phyloP scores from a whole-genome alignment of 148 eudicot genomes.

The Rhododendron griersonianum region DNA sequence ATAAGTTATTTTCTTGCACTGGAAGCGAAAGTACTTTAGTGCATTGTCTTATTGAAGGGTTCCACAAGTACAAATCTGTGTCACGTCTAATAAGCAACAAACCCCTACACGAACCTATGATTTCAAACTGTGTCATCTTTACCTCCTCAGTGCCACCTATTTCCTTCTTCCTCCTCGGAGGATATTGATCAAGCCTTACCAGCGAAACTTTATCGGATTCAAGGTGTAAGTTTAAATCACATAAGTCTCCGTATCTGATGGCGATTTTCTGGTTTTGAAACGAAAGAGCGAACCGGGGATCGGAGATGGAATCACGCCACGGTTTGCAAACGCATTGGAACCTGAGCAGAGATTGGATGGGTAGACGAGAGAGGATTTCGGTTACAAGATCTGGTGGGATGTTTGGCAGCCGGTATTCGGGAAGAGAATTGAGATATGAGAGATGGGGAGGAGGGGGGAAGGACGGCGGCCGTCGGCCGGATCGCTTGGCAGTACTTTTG shows the following conservation, averaged over 20 bases:
- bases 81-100: not conserved
- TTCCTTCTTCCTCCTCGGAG: too few relatives aligned
- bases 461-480: not conserved
- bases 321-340: not conserved
- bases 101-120: not conserved
- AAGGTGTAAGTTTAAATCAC: too few relatives aligned
- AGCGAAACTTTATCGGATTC: too few relatives aligned
- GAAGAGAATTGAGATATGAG: not conserved
- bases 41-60: not conserved
- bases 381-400: not conserved
- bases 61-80: not conserved
- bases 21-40: not conserved
- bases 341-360: not conserved
- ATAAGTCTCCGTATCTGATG: too few relatives aligned
- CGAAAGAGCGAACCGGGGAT: not conserved
- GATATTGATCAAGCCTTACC: too few relatives aligned
- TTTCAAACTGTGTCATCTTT: too few relatives aligned
- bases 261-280: not conserved
- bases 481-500: not conserved
- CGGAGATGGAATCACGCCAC: not conserved
- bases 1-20: too few relatives aligned
- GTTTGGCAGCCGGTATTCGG: not conserved
- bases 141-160: too few relatives aligned
- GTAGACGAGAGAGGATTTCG: not conserved
- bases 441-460: too few relatives aligned